Evolutionary conservation across 805 yeast genomes (phyloP).

Genomic region (Metschnikowia orientalis): DNA sequence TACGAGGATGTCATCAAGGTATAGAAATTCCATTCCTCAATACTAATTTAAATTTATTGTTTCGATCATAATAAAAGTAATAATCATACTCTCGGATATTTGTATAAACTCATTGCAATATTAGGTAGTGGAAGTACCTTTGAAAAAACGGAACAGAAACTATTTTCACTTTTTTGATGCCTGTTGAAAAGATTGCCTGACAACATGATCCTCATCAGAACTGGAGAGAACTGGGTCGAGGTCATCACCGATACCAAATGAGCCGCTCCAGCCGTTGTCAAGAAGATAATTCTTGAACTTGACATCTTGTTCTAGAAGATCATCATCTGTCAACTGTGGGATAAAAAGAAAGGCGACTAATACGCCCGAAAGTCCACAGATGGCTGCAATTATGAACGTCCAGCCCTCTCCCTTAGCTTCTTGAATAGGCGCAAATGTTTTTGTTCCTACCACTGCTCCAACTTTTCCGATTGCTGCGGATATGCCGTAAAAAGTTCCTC

Average conservation of each 20-base stretch:
- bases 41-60: slow-evolving; percentile 4
- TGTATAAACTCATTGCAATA: background rate
- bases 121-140: no score
- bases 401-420: slow-evolving; percentile 58
- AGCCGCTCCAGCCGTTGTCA: slow-evolving; percentile 56
- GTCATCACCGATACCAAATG: slow-evolving; percentile 33
- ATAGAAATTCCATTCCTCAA: slow-evolving; percentile 11
- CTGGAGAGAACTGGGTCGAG: slow-evolving; percentile 6
- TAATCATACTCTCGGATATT: background rate
- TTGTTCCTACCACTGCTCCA: slow-evolving; percentile 82
- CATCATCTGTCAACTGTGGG: slow-evolving; percentile 70
- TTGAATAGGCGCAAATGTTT: slow-evolving; percentile 66
- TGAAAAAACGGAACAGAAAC: no score
- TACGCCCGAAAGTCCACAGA: slow-evolving; percentile 64
- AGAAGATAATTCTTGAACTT: slow-evolving; percentile 56
- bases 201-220: slow-evolving; percentile 13
- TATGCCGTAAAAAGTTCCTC: slow-evolving; percentile 72
- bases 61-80: background rate
- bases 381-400: slow-evolving; percentile 79
- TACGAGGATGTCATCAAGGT: slow-evolving; percentile 48
- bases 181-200: slow-evolving; percentile 4
- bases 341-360: slow-evolving; percentile 54
- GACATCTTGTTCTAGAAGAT: slow-evolving; percentile 59
- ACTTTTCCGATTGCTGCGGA: slow-evolving; percentile 79
- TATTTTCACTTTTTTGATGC: background rate